Percentiles rank a stretch among this genome's conserved stretches.
Evolutionary conservation across 495 filamentous ascomycete species (phyloP).

Genomic region (Penicillium arizonense): DNA sequence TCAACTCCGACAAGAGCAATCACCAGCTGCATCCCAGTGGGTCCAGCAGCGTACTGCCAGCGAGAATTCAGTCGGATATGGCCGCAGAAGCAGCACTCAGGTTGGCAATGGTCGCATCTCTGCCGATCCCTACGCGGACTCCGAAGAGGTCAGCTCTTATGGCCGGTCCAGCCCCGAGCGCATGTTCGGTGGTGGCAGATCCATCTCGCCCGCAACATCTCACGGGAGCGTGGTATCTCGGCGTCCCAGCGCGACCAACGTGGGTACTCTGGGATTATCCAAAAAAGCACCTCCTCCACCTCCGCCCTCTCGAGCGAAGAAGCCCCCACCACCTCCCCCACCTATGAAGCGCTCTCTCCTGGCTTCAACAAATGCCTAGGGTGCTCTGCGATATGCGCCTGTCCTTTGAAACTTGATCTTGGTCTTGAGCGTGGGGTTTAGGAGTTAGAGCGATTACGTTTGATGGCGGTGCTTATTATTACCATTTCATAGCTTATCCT

Average conservation of each 20-base stretch:
- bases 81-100: conserved; percentile 41
- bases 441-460: conserved; percentile 10
- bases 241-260: conserved; percentile 49
- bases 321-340: conserved; percentile 62
- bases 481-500: not conserved
- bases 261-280: conserved; percentile 37
- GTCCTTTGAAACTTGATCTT: not conserved
- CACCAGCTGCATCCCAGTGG: conserved; percentile 42
- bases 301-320: conserved; percentile 77
- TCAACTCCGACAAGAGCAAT: conserved; percentile 49
- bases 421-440: conserved; percentile 11
- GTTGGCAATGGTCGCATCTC: conserved; percentile 40
- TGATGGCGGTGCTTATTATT: conserved; percentile 1
- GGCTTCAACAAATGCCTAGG: conserved; percentile 29
- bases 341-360: conserved; percentile 47
- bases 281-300: conserved; percentile 81
- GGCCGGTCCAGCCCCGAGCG: conserved; percentile 60
- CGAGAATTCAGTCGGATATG: conserved; percentile 42
- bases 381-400: not conserved
- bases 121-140: conserved; percentile 63
- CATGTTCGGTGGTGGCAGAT: conserved; percentile 46
- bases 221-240: conserved; percentile 58
- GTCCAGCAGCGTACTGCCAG: conserved; percentile 54
- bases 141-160: conserved; percentile 56
- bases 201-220: conserved; percentile 62